phyloP scores from a whole-genome alignment of 148 eudicot genomes.

The Polygonum aviculare region DNA sequence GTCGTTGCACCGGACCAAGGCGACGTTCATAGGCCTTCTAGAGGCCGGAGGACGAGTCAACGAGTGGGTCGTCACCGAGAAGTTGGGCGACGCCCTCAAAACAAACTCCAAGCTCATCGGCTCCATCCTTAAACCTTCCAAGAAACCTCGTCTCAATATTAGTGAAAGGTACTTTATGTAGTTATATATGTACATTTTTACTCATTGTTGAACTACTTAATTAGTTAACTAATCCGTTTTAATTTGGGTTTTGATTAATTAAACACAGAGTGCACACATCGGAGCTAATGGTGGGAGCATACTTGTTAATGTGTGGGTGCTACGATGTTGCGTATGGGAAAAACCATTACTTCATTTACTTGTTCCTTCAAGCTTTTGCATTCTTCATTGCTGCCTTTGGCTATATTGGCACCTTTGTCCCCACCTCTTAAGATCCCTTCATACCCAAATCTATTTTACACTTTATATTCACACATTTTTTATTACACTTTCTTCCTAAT shows the following conservation, averaged over 20 bases:
- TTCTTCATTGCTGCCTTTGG: constrained; percentile 73
- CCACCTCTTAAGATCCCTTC: constrained; percentile 20
- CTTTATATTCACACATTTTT: no score
- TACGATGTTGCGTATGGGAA: constrained; percentile 46
- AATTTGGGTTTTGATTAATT: not conserved
- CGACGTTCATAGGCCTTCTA: constrained; percentile 65
- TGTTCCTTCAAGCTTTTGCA: constrained; percentile 56
- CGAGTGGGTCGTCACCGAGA: constrained; percentile 88
- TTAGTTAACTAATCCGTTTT: not conserved
- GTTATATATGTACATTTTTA: not conserved
- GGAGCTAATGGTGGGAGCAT: constrained; percentile 51
- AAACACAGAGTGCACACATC: constrained; percentile 33
- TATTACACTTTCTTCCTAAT: not conserved
- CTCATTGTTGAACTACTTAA: not conserved
- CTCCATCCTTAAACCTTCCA: constrained; percentile 19
- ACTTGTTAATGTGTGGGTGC: constrained; percentile 58
- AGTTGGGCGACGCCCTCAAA: constrained; percentile 63
- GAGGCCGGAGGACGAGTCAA: constrained; percentile 65
- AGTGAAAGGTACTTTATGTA: constrained; percentile 39
- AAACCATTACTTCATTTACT: constrained; percentile 56
- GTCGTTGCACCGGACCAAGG: constrained; percentile 82
- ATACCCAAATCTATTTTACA: not conserved
- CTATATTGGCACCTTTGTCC: constrained; percentile 56
- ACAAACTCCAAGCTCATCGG: constrained; percentile 24
- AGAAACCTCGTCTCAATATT: constrained; percentile 28